phyloP scores from a whole-genome alignment of 2,329 filamentous ascomycete genomes.

The Aspergillus sp. region DNA sequence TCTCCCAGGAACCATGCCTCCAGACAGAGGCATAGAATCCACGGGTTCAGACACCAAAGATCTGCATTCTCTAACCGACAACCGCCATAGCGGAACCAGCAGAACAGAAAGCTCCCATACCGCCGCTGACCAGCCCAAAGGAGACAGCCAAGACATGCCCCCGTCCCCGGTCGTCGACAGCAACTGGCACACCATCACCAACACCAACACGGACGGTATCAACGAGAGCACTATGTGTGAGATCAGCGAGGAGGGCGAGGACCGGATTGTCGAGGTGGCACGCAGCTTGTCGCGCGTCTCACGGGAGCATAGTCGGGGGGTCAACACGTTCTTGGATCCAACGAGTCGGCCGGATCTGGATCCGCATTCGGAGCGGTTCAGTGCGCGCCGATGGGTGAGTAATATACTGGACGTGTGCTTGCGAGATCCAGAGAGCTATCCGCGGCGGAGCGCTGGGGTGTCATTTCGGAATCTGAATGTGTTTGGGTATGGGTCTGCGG shows the following conservation, averaged over 20 bases:
- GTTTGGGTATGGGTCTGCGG: slow-evolving; percentile 36
- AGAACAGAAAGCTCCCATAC: neutral
- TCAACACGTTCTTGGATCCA: slow-evolving; percentile 31
- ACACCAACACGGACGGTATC: too few species aligned
- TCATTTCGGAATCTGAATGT: slow-evolving; percentile 39
- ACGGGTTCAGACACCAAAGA: too few species aligned
- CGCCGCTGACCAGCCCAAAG: neutral
- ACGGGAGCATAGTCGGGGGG: slow-evolving; percentile 13
- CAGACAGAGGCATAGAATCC: too few species aligned
- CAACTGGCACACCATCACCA: too few species aligned
- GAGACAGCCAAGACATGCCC: slow-evolving; percentile 4
- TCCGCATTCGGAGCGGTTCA: slow-evolving; percentile 35
- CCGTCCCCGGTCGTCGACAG: too few species aligned
- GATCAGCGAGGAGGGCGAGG: slow-evolving; percentile 14
- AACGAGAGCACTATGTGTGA: neutral
- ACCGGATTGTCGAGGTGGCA: slow-evolving; percentile 22
- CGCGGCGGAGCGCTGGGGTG: slow-evolving; percentile 30
- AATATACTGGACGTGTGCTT: slow-evolving; percentile 28
- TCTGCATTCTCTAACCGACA: too few species aligned
- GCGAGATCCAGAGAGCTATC: slow-evolving; percentile 25
- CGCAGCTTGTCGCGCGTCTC: slow-evolving; percentile 25
- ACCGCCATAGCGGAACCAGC: slow-evolving; percentile 13
- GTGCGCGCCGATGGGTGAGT: slow-evolving; percentile 39
- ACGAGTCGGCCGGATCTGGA: slow-evolving; percentile 32
- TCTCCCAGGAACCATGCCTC: too few species aligned